phyloP scores from a whole-genome alignment of 164 flowering plant genomes.

The Akebia trifoliata region DNA sequence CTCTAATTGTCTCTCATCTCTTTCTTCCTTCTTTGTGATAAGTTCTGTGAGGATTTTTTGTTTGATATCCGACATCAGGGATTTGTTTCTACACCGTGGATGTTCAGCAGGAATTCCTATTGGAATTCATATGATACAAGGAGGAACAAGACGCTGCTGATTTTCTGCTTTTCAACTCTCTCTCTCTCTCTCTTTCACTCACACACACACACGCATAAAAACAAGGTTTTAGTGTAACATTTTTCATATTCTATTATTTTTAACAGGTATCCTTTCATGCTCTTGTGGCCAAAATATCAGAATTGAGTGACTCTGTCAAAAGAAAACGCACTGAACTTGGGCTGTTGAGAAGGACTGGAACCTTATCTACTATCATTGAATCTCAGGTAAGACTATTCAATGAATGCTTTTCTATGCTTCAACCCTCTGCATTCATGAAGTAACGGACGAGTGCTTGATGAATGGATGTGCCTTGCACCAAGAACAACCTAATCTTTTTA shows the following conservation, averaged over 20 bases:
- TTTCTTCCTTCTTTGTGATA: too few species aligned
- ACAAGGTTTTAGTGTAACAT: not conserved
- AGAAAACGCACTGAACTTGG: conserved; percentile 49
- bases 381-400: conserved; percentile 49
- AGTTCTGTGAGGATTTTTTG: too few species aligned
- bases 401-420: not conserved
- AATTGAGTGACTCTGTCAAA: conserved; percentile 45
- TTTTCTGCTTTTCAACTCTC: too few species aligned
- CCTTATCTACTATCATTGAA: conserved; percentile 41
- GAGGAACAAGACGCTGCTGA: too few species aligned
- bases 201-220: too few species aligned
- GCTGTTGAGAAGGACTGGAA: conserved; percentile 29
- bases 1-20: too few species aligned
- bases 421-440: conserved; percentile 1
- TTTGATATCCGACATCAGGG: too few species aligned
- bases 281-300: conserved; percentile 41
- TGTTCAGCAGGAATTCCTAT: too few species aligned
- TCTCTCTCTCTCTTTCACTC: too few species aligned
- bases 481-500: too few species aligned
- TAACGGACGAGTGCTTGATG: not conserved
- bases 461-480: not conserved
- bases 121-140: too few species aligned
- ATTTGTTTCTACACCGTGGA: too few species aligned
- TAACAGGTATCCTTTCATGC: conserved; percentile 47
- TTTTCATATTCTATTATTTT: conserved; percentile 3